Conservation (phyloP, 2,329 filamentous ascomycete species). For the Malbranchea zuffiana region DNA sequence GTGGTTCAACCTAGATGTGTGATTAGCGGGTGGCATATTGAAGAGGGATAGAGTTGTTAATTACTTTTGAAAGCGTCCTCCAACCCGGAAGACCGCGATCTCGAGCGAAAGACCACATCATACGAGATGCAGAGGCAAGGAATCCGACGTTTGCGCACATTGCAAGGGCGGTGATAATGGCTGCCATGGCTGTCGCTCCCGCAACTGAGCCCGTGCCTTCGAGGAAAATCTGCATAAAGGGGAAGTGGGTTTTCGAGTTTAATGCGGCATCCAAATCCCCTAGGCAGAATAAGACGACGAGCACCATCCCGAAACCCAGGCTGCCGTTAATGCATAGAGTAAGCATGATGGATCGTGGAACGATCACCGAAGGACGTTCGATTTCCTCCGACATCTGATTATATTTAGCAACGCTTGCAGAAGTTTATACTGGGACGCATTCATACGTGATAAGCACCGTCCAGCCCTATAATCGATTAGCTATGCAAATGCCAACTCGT, state of each 20-base stretch:
- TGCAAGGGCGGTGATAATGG: conserved; percentile 34
- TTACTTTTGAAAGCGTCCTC: conserved; percentile 21
- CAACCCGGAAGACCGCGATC: conserved; percentile 34
- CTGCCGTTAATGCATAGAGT: conserved; percentile 39
- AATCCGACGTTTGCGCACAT: conserved; percentile 26
- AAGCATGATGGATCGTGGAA: conserved; percentile 40
- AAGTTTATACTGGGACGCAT: conserved; percentile 11
- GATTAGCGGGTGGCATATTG: conserved; percentile 3
- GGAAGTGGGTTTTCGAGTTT: conserved; percentile 35
- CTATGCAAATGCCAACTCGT: not conserved
- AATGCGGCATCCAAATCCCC: conserved; percentile 32
- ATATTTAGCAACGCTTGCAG: conserved; percentile 11
- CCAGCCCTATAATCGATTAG: conserved; percentile 18
- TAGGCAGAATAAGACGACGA: conserved; percentile 37
- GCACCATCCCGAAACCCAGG: conserved; percentile 37
- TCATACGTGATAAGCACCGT: conserved; percentile 28
- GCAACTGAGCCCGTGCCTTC: conserved; percentile 35
- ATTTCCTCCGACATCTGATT: conserved; percentile 42
- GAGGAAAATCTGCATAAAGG: conserved; percentile 43
- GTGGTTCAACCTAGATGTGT: conserved; percentile 23
- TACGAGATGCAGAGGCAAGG: conserved; percentile 29
- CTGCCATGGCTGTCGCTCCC: conserved; percentile 37
- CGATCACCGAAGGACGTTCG: conserved; percentile 36
- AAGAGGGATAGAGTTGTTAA: conserved; percentile 3
- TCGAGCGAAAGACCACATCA: conserved; percentile 36